phyloP scores from a whole-genome alignment of 106 monocot species.

The Dendrobium nobile region DNA sequence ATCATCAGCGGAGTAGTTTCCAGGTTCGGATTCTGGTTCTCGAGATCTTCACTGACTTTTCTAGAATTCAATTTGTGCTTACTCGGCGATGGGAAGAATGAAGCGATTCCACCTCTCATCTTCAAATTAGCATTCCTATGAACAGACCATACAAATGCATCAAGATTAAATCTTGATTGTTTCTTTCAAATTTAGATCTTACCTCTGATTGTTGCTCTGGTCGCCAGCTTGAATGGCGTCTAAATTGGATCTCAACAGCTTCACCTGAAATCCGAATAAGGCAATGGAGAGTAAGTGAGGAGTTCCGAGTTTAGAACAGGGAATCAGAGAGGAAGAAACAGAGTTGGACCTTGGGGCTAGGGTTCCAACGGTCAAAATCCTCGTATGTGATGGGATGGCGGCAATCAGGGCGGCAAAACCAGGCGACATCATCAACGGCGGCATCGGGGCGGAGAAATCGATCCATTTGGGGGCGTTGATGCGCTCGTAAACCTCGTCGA shows the following conservation, averaged over 20 bases:
- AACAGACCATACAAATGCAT: neutral
- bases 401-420: slow-evolving; percentile 98
- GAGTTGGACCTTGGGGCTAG: slow-evolving; percentile 37
- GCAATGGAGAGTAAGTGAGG: neutral
- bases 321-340: neutral
- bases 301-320: neutral
- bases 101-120: slow-evolving; percentile 3
- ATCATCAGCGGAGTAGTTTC: slow-evolving; percentile 3
- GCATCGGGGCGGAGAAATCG: slow-evolving; percentile 42
- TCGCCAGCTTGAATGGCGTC: neutral
- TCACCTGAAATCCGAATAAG: slow-evolving; percentile 5
- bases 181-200: neutral
- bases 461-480: slow-evolving; percentile 88
- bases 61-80: slow-evolving; percentile 15
- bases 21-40: slow-evolving; percentile 76
- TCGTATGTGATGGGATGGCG: slow-evolving; percentile 63
- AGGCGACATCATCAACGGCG: slow-evolving; percentile 52
- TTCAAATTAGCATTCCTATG: slow-evolving; percentile 9
- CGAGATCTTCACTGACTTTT: slow-evolving; percentile 47
- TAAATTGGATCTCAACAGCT: neutral
- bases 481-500: slow-evolving; percentile 77
- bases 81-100: neutral
- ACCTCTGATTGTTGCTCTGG: neutral
- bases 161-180: neutral
- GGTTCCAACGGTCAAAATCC: slow-evolving; percentile 40